These are phyloP conservation scores for Lophium mytilinum DNA, from an alignment of 495 filamentous ascomycete species.

Conservation along the genomic window DNA sequence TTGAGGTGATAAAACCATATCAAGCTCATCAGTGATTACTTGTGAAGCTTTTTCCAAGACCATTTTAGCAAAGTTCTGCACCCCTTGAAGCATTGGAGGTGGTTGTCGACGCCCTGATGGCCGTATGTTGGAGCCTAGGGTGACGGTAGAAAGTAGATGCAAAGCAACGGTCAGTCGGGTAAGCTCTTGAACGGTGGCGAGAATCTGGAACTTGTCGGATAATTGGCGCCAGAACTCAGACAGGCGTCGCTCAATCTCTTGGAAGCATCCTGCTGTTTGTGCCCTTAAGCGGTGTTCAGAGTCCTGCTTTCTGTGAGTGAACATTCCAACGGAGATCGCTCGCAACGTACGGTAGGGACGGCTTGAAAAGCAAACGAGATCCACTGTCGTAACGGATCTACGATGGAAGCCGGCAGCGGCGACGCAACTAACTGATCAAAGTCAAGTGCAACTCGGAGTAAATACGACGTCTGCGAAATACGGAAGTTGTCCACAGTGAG, in stretches of 20 bases:
- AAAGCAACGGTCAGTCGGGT: background rate
- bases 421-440: background rate
- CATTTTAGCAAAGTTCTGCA: background rate
- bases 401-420: background rate
- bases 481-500: background rate
- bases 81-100: background rate
- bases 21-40: background rate
- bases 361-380: background rate
- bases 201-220: background rate
- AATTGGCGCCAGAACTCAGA: background rate
- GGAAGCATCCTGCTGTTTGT: background rate
- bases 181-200: background rate
- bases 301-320: background rate
- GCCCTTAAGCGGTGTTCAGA: too few relatives aligned
- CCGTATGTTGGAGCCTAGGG: too few relatives aligned
- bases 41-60: background rate
- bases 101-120: too few relatives aligned
- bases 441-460: background rate
- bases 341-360: background rate
- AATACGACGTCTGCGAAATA: background rate
- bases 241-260: background rate
- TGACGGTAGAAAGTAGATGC: background rate
- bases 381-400: background rate
- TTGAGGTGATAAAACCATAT: background rate
- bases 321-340: background rate